phyloP scores from a whole-genome alignment of 75 land plant species.

The Picea sitchensis region DNA sequence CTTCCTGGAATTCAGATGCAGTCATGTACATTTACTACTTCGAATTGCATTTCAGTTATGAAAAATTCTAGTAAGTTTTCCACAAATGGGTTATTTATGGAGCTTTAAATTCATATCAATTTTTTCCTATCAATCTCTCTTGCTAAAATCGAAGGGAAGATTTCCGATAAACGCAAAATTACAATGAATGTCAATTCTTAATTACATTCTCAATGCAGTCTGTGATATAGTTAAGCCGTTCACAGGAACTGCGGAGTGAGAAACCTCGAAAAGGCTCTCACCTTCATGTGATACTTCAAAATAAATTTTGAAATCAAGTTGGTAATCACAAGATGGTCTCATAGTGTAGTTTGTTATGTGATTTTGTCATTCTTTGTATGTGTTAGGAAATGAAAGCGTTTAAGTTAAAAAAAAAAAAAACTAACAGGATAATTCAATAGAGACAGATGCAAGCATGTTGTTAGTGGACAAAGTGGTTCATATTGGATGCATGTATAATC shows the following conservation, averaged over 20 bases:
- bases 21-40: neutral
- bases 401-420: fast-evolving
- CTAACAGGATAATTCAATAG: too few relatives aligned
- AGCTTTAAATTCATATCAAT: neutral
- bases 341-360: too few relatives aligned
- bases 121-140: neutral
- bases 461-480: too few relatives aligned
- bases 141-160: neutral
- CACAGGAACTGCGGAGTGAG: neutral
- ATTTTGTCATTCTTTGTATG: too few relatives aligned
- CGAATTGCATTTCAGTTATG: neutral
- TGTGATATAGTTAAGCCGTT: neutral
- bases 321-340: neutral
- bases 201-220: slow-evolving; percentile 4
- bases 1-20: neutral
- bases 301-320: neutral
- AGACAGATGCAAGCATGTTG: too few relatives aligned
- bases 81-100: neutral
- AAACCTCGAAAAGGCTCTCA: neutral
- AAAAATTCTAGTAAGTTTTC: neutral
- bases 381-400: too few relatives aligned
- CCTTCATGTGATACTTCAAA: neutral
- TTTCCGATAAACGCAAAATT: neutral
- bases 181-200: neutral
- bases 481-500: too few relatives aligned